Evolutionary conservation across 257 asterid genomes (phyloP).

Genomic region (Voacanga thouarsii): DNA sequence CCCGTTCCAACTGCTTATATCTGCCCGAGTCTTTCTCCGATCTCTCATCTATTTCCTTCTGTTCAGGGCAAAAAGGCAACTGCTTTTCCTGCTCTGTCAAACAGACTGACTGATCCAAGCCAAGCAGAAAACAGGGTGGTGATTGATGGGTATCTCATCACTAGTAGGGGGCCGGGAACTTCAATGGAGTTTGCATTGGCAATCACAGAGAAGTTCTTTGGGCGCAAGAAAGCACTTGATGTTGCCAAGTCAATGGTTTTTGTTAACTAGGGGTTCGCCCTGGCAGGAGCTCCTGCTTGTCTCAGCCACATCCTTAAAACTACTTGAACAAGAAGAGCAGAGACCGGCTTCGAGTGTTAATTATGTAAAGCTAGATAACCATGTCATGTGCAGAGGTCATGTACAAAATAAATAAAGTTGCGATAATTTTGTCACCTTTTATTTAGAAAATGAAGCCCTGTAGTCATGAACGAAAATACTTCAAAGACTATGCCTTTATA

Average conservation of each 20-base stretch:
- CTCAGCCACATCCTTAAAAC: neutral
- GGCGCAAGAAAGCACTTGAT: slow-evolving; percentile 60
- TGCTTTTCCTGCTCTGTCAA: slow-evolving; percentile 83
- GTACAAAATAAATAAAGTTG: slow-evolving; percentile 4
- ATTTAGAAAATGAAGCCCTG: no score
- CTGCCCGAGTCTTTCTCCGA: neutral
- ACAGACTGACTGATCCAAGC: slow-evolving; percentile 67
- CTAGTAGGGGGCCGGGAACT: slow-evolving; percentile 97
- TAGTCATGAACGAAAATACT: no score
- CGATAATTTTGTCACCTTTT: neutral
- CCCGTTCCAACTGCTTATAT: no score
- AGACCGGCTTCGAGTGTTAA: neutral
- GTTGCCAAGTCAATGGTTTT: slow-evolving; percentile 71
- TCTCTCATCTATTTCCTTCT: neutral
- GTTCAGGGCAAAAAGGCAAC: slow-evolving; percentile 91
- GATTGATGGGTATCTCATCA: slow-evolving; percentile 82
- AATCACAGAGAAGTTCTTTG: slow-evolving; percentile 65
- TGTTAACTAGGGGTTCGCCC: slow-evolving; percentile 25
- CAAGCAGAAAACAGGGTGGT: slow-evolving; percentile 79
- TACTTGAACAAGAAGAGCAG: neutral
- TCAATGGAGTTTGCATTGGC: slow-evolving; percentile 80
- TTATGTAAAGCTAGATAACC: neutral
- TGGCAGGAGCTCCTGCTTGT: neutral
- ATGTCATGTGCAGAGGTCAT: neutral
- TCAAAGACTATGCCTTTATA: no score